These are phyloP conservation scores for Schizochytrium sp. DNA, from an alignment of 108 stramenopile genomes.

Conservation along the genomic window DNA sequence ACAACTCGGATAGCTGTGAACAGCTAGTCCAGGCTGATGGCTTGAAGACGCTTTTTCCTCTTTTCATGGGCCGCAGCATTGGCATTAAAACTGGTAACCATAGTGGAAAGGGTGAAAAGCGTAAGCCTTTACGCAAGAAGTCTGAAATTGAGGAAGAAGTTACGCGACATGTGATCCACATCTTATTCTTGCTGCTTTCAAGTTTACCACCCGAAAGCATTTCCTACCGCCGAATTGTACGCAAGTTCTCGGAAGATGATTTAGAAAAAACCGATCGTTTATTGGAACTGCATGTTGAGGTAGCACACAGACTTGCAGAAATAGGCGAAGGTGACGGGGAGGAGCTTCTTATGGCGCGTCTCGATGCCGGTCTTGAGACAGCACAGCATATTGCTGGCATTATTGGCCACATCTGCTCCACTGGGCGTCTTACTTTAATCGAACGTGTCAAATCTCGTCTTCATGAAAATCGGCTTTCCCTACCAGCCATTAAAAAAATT, in stretches of 20 bases:
- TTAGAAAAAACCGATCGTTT: neutral
- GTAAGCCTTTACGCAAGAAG: neutral
- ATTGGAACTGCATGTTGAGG: constrained; percentile 21
- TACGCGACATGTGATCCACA: neutral
- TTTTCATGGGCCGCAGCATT: neutral
- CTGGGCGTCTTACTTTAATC: neutral
- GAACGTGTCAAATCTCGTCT: constrained; percentile 10
- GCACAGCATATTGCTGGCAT: neutral
- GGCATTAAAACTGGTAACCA: neutral
- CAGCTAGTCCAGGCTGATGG: constrained; percentile 28
- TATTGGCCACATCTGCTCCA: neutral
- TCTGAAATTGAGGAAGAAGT: constrained; percentile 1
- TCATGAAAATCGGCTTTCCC: constrained; percentile 30
- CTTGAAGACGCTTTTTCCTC: constrained; percentile 27
- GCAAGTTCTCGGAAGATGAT: constrained; percentile 28
- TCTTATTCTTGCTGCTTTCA: constrained; percentile 14
- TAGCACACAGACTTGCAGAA: neutral
- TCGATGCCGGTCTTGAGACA: constrained; percentile 29
- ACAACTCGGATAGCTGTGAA: neutral
- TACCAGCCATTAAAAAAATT: neutral
- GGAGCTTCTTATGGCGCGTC: neutral
- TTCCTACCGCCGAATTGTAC: neutral
- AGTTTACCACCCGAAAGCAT: neutral
- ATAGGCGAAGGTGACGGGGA: neutral
- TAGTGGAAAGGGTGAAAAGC: neutral